Evolutionary conservation across 2,329 filamentous ascomycete species (phyloP).

Genomic region (Diaporthe eres): DNA sequence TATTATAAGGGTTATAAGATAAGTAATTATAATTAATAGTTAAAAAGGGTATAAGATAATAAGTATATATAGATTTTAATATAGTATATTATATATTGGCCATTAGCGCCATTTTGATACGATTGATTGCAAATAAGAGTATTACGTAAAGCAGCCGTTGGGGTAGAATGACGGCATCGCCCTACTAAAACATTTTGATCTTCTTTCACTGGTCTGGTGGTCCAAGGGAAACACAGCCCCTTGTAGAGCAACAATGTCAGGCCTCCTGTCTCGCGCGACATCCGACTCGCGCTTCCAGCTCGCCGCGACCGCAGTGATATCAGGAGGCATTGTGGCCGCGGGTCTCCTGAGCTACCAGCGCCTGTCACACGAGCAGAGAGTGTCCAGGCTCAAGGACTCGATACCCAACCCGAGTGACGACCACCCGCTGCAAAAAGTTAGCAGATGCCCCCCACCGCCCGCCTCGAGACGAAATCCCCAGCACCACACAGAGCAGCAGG

Average conservation of each 20-base stretch:
- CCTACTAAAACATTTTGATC: constrained; percentile 26
- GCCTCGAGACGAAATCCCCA: neutral
- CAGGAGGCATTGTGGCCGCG: constrained; percentile 72
- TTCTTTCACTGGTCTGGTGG: neutral
- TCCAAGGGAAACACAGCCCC: neutral
- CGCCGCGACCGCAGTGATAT: constrained; percentile 77
- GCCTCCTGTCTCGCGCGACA: constrained; percentile 59
- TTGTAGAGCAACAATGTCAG: constrained; percentile 53
- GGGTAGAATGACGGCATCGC: constrained; percentile 24
- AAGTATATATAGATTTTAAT: no score
- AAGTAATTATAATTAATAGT: no score
- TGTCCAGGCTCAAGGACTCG: constrained; percentile 71
- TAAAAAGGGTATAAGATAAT: no score
- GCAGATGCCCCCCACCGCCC: constrained; percentile 27
- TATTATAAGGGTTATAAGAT: no score
- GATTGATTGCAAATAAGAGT: no score
- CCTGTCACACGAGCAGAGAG: constrained; percentile 66
- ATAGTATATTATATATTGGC: no score
- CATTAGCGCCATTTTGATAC: no score
- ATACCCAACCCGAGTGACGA: constrained; percentile 62
- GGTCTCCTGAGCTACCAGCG: constrained; percentile 74
- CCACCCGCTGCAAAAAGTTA: constrained; percentile 55
- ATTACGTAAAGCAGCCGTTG: constrained; percentile 7
- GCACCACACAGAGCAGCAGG: constrained; percentile 46
- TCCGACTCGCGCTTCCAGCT: constrained; percentile 71